Percentiles rank a stretch among this genome's conserved stretches.
phyloP scores from a whole-genome alignment of 1,284 basidiomycete species.

The Irpex sp. region DNA sequence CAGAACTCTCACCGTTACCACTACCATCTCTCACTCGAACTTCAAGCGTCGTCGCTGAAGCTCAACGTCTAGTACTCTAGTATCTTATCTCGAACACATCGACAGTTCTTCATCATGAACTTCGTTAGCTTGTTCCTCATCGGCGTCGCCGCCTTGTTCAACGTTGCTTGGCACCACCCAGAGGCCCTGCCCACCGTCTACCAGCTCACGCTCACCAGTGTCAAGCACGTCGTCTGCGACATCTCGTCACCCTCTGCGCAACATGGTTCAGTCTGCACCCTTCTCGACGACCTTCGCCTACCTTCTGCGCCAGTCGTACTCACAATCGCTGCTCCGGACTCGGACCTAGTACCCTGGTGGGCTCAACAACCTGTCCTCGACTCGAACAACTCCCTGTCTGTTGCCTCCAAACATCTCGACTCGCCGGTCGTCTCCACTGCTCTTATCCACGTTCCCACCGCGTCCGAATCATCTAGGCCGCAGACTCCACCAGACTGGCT shows the following conservation, averaged over 20 bases:
- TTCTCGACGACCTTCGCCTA: neutral
- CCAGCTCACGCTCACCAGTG: neutral
- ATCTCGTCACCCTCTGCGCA: neutral
- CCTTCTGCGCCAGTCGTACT: neutral
- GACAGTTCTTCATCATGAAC: neutral
- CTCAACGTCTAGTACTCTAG: too few relatives aligned
- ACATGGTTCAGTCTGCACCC: neutral
- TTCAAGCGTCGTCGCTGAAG: too few relatives aligned
- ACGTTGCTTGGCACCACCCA: neutral
- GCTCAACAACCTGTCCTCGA: neutral
- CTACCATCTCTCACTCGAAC: neutral
- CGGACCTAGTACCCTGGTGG: neutral
- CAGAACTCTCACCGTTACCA: neutral
- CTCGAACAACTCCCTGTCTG: neutral
- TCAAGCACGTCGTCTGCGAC: neutral
- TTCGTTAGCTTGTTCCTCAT: neutral
- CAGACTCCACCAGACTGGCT: neutral
- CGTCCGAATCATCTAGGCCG: neutral
- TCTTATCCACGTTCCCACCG: neutral
- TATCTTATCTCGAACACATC: too few relatives aligned
- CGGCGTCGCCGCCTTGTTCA: neutral
- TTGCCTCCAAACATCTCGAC: neutral
- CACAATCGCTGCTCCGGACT: neutral
- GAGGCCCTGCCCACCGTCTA: neutral
- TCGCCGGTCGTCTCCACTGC: neutral